Conservation (phyloP, 2,329 filamentous ascomycete species). For the Penicillium sp. region DNA sequence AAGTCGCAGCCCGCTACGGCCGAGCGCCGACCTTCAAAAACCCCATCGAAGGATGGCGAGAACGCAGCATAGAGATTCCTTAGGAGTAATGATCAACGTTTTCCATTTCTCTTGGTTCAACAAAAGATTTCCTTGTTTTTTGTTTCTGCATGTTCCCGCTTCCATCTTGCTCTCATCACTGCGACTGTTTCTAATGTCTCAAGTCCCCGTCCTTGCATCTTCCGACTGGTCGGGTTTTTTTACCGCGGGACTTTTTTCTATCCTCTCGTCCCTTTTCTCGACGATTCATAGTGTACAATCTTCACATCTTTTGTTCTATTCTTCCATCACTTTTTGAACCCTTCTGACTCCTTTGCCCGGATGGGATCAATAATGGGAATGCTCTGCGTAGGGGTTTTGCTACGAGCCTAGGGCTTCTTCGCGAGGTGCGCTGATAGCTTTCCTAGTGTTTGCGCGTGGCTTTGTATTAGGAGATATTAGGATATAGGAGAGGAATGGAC, state of each 20-base stretch:
- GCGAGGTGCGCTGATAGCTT: not conserved
- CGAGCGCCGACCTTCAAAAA: constrained; percentile 42
- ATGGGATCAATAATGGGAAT: not conserved
- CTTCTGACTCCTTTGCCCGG: not conserved
- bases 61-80: constrained; percentile 39
- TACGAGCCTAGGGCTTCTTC: not conserved
- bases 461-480: not conserved
- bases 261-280: constrained; percentile 15
- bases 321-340: constrained; percentile 13
- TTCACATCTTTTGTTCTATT: constrained; percentile 22
- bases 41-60: constrained; percentile 40
- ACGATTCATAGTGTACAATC: constrained; percentile 31
- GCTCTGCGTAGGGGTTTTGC: not conserved
- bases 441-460: not conserved
- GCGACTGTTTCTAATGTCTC: constrained; percentile 9
- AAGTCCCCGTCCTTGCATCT: constrained; percentile 19
- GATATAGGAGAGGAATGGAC: not conserved
- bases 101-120: constrained; percentile 24
- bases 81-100: constrained; percentile 38
- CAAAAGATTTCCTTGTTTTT: constrained; percentile 31
- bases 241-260: constrained; percentile 7
- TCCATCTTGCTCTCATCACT: constrained; percentile 8
- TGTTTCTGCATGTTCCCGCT: constrained; percentile 4
- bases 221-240: constrained; percentile 24
- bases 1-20: constrained; percentile 43